phyloP scores from a whole-genome alignment of 768 basidiomycete species.

The Boletus rufocinnamomeus region DNA sequence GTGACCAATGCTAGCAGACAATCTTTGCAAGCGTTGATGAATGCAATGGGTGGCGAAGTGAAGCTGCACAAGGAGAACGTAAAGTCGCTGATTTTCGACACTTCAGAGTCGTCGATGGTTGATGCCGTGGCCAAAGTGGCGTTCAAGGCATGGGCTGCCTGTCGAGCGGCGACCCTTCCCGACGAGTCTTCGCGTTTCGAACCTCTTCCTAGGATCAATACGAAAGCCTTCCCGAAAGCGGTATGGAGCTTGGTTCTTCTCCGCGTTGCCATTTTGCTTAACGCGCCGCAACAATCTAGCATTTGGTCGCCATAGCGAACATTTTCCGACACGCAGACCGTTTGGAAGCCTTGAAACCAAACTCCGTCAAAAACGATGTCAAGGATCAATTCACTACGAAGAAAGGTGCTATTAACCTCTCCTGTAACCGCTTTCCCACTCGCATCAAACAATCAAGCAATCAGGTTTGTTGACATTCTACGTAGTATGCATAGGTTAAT shows the following conservation, averaged over 20 bases:
- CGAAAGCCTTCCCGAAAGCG: slow-evolving; percentile 28
- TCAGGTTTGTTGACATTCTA: slow-evolving; percentile 39
- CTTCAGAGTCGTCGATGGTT: slow-evolving; percentile 18
- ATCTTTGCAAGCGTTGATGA: slow-evolving; percentile 38
- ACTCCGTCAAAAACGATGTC: slow-evolving; percentile 45
- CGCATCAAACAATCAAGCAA: slow-evolving; percentile 39
- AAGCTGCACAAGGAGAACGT: slow-evolving; percentile 32
- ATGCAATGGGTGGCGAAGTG: slow-evolving; percentile 40
- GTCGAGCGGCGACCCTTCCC: slow-evolving; percentile 34
- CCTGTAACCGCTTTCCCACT: slow-evolving; percentile 45
- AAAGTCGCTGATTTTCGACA: slow-evolving; percentile 32
- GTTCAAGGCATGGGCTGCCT: slow-evolving; percentile 49
- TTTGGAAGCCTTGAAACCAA: slow-evolving; percentile 51
- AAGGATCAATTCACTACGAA: slow-evolving; percentile 26
- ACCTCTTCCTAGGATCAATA: slow-evolving; percentile 22
- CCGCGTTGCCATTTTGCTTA: not conserved
- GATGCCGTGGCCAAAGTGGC: slow-evolving; percentile 30
- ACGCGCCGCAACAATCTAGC: slow-evolving; percentile 29
- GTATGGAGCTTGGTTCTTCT: slow-evolving; percentile 26
- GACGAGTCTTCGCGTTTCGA: slow-evolving; percentile 11
- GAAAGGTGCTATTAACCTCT: slow-evolving; percentile 36
- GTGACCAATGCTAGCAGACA: slow-evolving; percentile 24
- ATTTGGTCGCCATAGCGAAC: slow-evolving; percentile 47
- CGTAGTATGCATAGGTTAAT: too few species aligned
- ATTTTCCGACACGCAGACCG: slow-evolving; percentile 47